Evolutionary conservation across 495 filamentous ascomycete species (phyloP).

Genomic region (Xylaria sp.): DNA sequence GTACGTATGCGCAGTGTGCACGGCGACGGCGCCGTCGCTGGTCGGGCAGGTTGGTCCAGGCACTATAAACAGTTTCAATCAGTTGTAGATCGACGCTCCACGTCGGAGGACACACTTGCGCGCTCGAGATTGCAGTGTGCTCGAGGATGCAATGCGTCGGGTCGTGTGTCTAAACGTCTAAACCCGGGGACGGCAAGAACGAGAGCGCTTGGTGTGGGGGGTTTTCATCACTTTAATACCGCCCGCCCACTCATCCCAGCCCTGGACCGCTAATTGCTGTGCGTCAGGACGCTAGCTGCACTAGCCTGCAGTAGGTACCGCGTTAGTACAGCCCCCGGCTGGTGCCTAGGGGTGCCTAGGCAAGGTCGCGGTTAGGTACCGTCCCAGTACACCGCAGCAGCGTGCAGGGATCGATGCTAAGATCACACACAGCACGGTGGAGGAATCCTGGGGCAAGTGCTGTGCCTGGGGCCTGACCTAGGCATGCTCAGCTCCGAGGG

Average conservation of each 20-base stretch:
- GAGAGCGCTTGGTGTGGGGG: slow-evolving; percentile 22
- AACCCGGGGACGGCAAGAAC: slow-evolving; percentile 24
- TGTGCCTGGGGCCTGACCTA: neutral
- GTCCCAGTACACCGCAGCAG: neutral
- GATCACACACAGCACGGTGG: neutral
- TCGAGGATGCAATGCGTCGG: slow-evolving; percentile 7
- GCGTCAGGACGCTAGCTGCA: slow-evolving; percentile 9
- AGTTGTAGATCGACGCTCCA: neutral
- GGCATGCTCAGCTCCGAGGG: neutral
- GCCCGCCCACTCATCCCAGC: slow-evolving; percentile 14
- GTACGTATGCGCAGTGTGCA: too few species aligned
- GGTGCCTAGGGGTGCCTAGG: neutral
- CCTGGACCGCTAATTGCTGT: slow-evolving; percentile 15
- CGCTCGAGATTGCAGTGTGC: slow-evolving; percentile 3
- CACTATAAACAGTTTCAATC: slow-evolving; percentile 5
- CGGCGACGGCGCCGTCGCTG: neutral
- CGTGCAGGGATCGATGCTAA: slow-evolving; percentile 4
- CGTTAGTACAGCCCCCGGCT: slow-evolving; percentile 5
- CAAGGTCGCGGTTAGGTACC: neutral
- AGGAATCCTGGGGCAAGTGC: slow-evolving; percentile 11
- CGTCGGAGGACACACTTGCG: slow-evolving; percentile 13
- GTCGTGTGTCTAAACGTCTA: slow-evolving; percentile 13
- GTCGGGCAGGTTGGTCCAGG: neutral
- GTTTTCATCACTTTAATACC: slow-evolving; percentile 23
- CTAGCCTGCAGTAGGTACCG: slow-evolving; percentile 8